phyloP scores from a whole-genome alignment of 139 green algal species.

The Chlamydomonas urium region DNA sequence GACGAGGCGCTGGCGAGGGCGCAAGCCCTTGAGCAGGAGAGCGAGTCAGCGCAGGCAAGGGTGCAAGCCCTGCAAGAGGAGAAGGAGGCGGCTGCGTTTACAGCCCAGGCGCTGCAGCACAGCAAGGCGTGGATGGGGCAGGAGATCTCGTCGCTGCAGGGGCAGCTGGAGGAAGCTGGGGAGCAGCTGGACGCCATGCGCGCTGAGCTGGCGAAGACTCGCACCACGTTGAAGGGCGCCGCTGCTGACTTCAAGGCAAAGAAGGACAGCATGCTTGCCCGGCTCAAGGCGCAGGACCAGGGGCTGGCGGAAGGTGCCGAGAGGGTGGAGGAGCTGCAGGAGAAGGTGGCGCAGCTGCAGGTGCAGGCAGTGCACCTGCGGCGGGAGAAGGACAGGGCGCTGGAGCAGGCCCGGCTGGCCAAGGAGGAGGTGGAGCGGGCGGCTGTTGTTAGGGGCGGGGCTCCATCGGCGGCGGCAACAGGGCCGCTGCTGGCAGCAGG shows the following conservation, averaged over 20 bases:
- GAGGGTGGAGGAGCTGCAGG: no score
- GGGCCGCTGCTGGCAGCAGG: not conserved
- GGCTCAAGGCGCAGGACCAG: not conserved
- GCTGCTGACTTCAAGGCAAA: not conserved
- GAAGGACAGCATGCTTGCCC: not conserved
- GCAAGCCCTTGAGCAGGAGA: no score
- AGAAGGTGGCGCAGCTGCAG: not conserved
- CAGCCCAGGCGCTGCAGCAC: not conserved
- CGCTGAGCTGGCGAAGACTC: no score
- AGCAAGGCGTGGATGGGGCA: not conserved
- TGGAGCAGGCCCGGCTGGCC: no score
- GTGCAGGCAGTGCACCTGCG: not conserved
- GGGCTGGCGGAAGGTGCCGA: not conserved
- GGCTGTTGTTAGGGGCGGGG: no score
- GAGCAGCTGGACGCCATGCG: no score
- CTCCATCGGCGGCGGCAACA: not conserved
- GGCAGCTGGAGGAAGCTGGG: not conserved
- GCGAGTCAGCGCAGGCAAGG: no score
- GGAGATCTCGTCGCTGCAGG: not conserved
- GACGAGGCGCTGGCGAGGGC: no score
- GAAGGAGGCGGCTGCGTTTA: no score
- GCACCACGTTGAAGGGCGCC: not conserved
- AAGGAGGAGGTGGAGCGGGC: no score
- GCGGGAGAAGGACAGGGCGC: not conserved
- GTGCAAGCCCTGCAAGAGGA: no score